Base-by-base conservation (phyloP, 2,329 filamentous ascomycete genomes). In the Amauroascus verrucosus region DNA sequence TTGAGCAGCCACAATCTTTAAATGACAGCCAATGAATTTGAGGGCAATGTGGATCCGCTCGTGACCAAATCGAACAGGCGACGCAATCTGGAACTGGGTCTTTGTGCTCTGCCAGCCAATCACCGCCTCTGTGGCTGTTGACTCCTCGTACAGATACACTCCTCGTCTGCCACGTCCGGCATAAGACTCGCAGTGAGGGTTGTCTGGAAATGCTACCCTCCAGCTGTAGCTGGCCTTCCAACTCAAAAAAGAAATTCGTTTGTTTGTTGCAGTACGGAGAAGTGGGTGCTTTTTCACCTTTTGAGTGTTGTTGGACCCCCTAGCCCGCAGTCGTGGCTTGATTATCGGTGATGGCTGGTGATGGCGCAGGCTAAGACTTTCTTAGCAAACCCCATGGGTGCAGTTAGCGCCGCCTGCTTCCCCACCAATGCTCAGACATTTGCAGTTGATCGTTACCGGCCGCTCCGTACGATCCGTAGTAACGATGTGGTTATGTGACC, bases 11-110 rank as follows among this genome's bases (percentile, higher is more conserved):
- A 48, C 45, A 37, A 48, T 48, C 30, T 48, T 26, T 22, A 48
- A 48, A 24, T 8, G 7, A 35, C 14, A 37, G 18, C 48, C 48
- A 50, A 50, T 41, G 35, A 50, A 32, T 50, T 50, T 20, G 48
- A 50, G 11, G 38, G 13, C 20, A 48, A n/a, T 22, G 45, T 35
- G 45, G 45, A 22, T 3, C 45, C 18, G 6, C 9, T 24, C 11
- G 45, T 18, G 26, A 30, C 26, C n/a, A 30, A 30, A 30, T 9
- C 26, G 26, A 9, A 35, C 9, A 8, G 28, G 14, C 30, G 20
- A 30, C 45, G 45, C 45, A 47, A 33, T 35, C 28, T 47, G 16
- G 4, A 48, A 35, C 9, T 37, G 45, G 45, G 32, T 4, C 45
- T 37, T 2, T 1, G 37, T 5, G n/a, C 44, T 30, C 8, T 14